A percentile compares a stretch with the other conserved stretches of the same genome.
These are phyloP conservation scores for Thalassiosira mediterranea DNA, from an alignment of 352 stramenopile species.

Conservation along the genomic window DNA sequence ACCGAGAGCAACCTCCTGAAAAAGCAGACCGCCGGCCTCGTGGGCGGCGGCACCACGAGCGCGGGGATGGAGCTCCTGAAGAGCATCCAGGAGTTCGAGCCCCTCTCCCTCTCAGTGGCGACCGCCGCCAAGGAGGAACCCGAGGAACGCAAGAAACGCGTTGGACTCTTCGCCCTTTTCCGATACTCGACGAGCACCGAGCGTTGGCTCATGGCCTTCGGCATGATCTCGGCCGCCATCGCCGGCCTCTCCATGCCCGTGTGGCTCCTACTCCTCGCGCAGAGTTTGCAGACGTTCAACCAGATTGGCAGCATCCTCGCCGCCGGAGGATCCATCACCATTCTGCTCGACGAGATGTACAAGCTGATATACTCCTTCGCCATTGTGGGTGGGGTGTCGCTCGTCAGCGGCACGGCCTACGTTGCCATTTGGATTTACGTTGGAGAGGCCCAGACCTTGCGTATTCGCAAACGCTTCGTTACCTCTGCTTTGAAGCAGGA, in stretches of 20 bases:
- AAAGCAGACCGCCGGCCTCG: conserved; percentile 24
- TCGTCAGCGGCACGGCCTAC: conserved; percentile 43
- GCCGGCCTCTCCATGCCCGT: conserved; percentile 40
- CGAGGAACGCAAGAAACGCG: conserved; percentile 2
- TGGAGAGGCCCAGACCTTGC: conserved; percentile 45
- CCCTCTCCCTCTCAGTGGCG: not conserved
- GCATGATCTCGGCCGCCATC: conserved; percentile 29
- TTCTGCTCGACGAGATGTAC: conserved; percentile 38
- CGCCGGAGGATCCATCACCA: conserved; percentile 1
- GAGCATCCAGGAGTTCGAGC: conserved; percentile 10
- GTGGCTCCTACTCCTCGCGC: conserved; percentile 35
- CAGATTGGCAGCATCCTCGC: conserved; percentile 40
- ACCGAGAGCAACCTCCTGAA: conserved; percentile 7
- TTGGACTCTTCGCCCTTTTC: conserved; percentile 38
- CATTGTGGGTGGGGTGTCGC: conserved; percentile 46
- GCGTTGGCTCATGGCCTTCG: conserved; percentile 19
- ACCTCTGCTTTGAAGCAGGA: conserved; percentile 48
- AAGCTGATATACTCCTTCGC: conserved; percentile 50
- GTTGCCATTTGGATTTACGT: conserved; percentile 55
- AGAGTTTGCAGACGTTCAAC: conserved; percentile 44
- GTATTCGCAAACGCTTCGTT: conserved; percentile 55
- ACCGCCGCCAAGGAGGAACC: not conserved
- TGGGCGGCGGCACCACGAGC: conserved; percentile 22
- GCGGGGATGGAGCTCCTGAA: conserved; percentile 17
- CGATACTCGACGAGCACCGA: conserved; percentile 34